A percentile compares a stretch with the other conserved stretches of the same genome.
Evolutionary conservation across 352 stramenopile genomes (phyloP).

Genomic region (Phytopythium aichiense): DNA sequence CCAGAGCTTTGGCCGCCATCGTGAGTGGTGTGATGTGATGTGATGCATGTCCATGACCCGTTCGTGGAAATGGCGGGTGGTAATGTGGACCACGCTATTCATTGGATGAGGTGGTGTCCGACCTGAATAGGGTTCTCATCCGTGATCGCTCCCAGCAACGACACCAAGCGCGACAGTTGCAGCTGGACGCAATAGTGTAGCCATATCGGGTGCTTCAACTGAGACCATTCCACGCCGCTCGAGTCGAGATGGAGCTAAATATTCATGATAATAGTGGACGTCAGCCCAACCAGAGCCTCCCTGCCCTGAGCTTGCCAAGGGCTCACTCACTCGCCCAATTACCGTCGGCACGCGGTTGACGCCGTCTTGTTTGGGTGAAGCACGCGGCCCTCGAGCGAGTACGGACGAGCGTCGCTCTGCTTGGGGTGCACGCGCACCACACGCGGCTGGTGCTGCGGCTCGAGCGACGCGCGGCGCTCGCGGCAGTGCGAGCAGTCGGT

Average conservation of each 20-base stretch:
- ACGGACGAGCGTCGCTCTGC: slow-evolving; percentile 50
- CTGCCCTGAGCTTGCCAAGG: background rate
- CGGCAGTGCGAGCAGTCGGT: slow-evolving; percentile 9
- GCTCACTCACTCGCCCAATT: background rate
- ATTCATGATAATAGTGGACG: no score
- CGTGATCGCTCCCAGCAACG: no score
- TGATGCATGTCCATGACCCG: background rate
- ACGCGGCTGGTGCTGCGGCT: slow-evolving; percentile 29
- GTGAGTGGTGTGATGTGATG: background rate
- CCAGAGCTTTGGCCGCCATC: slow-evolving; percentile 35
- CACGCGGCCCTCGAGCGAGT: slow-evolving; percentile 36
- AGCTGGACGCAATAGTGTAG: no score
- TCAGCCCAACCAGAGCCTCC: no score
- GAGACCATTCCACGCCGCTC: no score
- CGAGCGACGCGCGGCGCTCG: slow-evolving; percentile 8
- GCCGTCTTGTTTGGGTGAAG: slow-evolving; percentile 45
- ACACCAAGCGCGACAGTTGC: no score
- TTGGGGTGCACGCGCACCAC: slow-evolving; percentile 57
- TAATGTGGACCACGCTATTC: background rate
- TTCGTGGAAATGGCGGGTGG: background rate
- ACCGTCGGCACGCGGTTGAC: slow-evolving; percentile 29
- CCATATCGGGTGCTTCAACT: no score
- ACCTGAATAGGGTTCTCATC: no score
- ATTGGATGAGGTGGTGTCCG: background rate
- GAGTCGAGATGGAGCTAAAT: background rate